Percentiles rank a stretch among this genome's conserved stretches.
These are phyloP conservation scores for Boletus subparvulus DNA, from an alignment of 768 basidiomycete genomes.

Conservation along the genomic window DNA sequence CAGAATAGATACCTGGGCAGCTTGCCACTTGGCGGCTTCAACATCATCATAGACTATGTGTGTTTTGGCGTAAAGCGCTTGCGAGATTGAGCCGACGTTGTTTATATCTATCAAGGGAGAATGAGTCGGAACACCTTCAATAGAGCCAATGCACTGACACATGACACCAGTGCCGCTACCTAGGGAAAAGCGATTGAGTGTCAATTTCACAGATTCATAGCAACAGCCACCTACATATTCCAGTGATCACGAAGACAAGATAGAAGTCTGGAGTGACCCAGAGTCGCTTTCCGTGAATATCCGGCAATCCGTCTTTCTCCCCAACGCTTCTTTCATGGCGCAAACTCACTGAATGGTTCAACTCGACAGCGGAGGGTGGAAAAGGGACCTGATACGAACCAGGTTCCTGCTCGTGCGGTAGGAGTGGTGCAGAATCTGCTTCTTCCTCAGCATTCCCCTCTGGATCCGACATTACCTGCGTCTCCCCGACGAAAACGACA, in stretches of 20 bases:
- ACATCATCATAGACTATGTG: conserved; percentile 64
- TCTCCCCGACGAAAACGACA: conserved; percentile 25
- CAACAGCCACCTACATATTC: conserved; percentile 46
- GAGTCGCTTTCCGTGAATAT: conserved; percentile 55
- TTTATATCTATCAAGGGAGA: conserved; percentile 60
- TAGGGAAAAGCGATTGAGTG: conserved; percentile 22
- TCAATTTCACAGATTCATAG: not conserved
- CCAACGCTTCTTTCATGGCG: not conserved
- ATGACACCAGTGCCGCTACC: conserved; percentile 76
- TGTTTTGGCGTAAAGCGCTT: conserved; percentile 62
- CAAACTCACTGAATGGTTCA: conserved; percentile 17
- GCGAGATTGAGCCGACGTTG: conserved; percentile 79
- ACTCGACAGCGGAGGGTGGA: conserved; percentile 19
- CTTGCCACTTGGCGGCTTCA: conserved; percentile 73
- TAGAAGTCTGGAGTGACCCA: conserved; percentile 60
- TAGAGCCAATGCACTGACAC: conserved; percentile 45
- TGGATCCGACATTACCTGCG: conserved; percentile 12
- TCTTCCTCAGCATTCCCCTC: conserved; percentile 18
- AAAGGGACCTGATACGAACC: conserved; percentile 25
- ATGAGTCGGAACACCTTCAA: not conserved
- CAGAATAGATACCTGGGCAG: conserved; percentile 79
- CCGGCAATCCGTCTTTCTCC: conserved; percentile 38
- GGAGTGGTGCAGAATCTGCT: conserved; percentile 21
- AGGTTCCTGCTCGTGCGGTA: conserved; percentile 19
- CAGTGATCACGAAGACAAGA: conserved; percentile 55